Evolutionary conservation across 176 grass and related monocot species (phyloP).

Genomic region (Guadua angustifolia): DNA sequence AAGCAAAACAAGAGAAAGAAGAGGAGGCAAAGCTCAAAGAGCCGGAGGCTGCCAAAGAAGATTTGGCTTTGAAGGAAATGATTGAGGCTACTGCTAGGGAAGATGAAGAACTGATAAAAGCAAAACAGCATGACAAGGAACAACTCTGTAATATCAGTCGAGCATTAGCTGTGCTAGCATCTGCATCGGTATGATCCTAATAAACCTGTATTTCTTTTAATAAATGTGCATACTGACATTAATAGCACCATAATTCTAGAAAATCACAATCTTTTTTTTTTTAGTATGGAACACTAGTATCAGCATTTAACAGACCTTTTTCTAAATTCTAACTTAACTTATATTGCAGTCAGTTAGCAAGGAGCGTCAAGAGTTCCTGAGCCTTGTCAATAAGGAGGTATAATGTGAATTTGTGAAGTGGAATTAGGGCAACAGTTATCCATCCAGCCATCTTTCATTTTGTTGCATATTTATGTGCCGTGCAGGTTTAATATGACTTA

Average conservation of each 20-base stretch:
- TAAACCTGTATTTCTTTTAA: constrained; percentile 16
- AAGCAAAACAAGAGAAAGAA: constrained; percentile 56
- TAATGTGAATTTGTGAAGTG: constrained; percentile 38
- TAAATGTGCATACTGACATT: constrained; percentile 38
- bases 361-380: constrained; percentile 92
- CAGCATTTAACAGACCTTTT: neutral
- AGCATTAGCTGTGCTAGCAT: constrained; percentile 83
- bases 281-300: neutral
- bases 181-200: constrained; percentile 84
- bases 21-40: constrained; percentile 58
- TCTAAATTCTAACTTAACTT: constrained; percentile 38
- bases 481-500: constrained; percentile 18
- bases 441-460: constrained; percentile 9
- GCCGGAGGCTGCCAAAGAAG: constrained; percentile 57
- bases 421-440: constrained; percentile 15
- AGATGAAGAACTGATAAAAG: constrained; percentile 68
- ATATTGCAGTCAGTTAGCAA: constrained; percentile 95
- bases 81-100: constrained; percentile 81
- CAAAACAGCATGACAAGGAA: constrained; percentile 70
- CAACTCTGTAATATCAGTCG: constrained; percentile 80
- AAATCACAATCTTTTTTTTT: neutral
- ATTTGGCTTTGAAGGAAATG: constrained; percentile 99
- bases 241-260: constrained; percentile 11
- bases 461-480: constrained; percentile 32
- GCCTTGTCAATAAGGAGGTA: constrained; percentile 98